phyloP scores from a whole-genome alignment of 2,329 filamentous ascomycete species.

The Aureobasidium sp. region DNA sequence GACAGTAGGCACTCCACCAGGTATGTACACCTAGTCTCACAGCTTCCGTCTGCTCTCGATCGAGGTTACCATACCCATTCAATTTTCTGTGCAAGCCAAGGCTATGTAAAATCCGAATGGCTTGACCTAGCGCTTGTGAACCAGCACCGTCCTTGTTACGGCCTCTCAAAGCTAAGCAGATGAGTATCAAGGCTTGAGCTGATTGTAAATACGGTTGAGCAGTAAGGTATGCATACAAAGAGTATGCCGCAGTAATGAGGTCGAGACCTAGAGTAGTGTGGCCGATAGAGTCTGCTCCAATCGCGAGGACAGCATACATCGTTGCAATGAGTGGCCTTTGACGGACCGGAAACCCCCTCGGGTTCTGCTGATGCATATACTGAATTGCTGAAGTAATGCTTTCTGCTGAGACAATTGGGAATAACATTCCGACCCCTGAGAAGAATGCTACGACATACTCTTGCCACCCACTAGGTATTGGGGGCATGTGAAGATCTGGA shows the following conservation, averaged over 20 bases:
- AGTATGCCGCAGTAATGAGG: not conserved
- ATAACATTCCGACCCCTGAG: not conserved
- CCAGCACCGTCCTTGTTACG: slow-evolving; percentile 9
- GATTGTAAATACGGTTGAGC: not conserved
- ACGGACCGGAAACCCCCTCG: not conserved
- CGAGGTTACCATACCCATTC: not conserved
- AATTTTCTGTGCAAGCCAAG: not conserved
- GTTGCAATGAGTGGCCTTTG: not conserved
- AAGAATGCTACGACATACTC: not conserved
- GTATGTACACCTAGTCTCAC: not conserved
- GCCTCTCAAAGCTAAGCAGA: not conserved
- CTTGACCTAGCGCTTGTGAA: slow-evolving; percentile 7
- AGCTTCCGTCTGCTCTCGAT: not conserved
- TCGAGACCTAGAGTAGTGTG: not conserved
- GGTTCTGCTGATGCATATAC: not conserved
- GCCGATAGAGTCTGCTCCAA: not conserved
- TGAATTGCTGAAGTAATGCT: not conserved
- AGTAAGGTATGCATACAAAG: slow-evolving; percentile 7
- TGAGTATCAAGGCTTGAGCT: slow-evolving; percentile 1
- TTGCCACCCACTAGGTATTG: not conserved
- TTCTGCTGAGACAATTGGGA: not conserved
- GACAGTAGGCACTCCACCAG: slow-evolving; percentile 5
- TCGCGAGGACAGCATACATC: slow-evolving; percentile 2
- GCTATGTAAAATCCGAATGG: slow-evolving; percentile 2
- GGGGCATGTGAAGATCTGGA: not conserved